Conservation (phyloP, 257 asterid genomes). For the Phtheirospermum japonicum region DNA sequence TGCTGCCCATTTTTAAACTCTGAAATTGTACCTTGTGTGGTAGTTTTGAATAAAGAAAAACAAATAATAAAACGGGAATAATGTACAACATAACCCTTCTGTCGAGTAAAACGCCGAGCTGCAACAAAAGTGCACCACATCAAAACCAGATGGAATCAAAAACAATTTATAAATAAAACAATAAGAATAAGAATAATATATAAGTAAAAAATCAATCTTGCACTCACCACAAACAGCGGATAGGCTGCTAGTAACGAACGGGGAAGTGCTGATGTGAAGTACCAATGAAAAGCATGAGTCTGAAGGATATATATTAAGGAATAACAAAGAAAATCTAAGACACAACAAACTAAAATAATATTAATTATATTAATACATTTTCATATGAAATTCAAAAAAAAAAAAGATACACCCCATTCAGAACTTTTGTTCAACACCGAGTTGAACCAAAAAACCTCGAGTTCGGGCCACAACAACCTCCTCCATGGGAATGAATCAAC, state of each 20-base stretch:
- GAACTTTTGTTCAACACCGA: slow-evolving; percentile 93
- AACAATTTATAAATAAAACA: not conserved
- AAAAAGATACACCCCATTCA: slow-evolving; percentile 94
- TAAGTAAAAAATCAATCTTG: not conserved
- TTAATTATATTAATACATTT: not conserved
- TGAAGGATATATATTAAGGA: slow-evolving; percentile 45
- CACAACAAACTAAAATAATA: slow-evolving; percentile 1
- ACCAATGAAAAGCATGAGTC: slow-evolving; percentile 95
- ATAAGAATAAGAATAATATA: not conserved
- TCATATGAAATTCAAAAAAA: slow-evolving; percentile 9
- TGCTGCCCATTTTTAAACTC: slow-evolving; percentile 16
- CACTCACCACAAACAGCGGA: slow-evolving; percentile 88
- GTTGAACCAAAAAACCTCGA: slow-evolving; percentile 97
- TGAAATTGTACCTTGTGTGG: slow-evolving; percentile 77
- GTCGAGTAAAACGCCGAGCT: slow-evolving; percentile 87
- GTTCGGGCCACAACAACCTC: slow-evolving; percentile 82
- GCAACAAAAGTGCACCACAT: slow-evolving; percentile 37
- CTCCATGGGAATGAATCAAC: slow-evolving; percentile 87
- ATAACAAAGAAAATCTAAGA: slow-evolving; percentile 19
- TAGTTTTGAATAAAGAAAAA: slow-evolving; percentile 84
- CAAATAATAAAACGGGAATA: slow-evolving; percentile 75
- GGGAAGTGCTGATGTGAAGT: slow-evolving; percentile 97
- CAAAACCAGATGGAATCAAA: slow-evolving; percentile 26
- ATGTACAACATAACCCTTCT: slow-evolving; percentile 56
- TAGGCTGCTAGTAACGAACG: slow-evolving; percentile 86